Conservation (phyloP, 2,329 filamentous ascomycete species). For the Apiospora hydei region DNA sequence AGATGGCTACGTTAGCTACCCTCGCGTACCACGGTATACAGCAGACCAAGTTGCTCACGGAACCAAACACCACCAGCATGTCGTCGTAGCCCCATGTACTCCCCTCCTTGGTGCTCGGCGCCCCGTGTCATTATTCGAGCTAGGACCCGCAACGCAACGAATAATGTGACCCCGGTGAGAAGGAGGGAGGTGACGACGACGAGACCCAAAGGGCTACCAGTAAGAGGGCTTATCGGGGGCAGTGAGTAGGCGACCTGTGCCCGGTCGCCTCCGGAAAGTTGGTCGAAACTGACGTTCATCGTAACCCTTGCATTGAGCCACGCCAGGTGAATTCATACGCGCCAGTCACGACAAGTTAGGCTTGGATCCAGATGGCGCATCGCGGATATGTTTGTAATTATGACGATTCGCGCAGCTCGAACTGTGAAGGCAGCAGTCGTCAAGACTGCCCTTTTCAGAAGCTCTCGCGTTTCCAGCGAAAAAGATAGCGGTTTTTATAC, state of each 20-base stretch:
- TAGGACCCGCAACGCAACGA: background rate
- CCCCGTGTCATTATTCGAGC: background rate
- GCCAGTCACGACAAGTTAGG: background rate
- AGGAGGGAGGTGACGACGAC: background rate
- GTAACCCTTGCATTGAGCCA: background rate
- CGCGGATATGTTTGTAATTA: background rate
- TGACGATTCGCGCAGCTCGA: background rate
- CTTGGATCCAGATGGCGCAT: background rate
- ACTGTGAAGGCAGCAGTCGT: no score
- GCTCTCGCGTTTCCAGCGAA: background rate
- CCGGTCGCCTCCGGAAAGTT: background rate
- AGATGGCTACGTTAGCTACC: background rate
- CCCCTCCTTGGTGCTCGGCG: background rate
- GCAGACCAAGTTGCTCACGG: background rate
- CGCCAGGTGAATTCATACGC: background rate
- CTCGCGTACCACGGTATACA: no score
- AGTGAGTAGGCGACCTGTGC: background rate
- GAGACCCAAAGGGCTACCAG: background rate
- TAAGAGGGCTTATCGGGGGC: background rate
- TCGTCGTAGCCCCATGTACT: background rate
- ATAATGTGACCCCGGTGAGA: background rate
- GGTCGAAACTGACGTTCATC: conserved; percentile 8
- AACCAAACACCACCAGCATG: background rate
- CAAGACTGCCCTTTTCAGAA: background rate
- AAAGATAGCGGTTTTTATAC: background rate